Evolutionary conservation across 2,329 filamentous ascomycete species (phyloP).

Genomic region (Pseudovirgaria hyperparasitica): DNA sequence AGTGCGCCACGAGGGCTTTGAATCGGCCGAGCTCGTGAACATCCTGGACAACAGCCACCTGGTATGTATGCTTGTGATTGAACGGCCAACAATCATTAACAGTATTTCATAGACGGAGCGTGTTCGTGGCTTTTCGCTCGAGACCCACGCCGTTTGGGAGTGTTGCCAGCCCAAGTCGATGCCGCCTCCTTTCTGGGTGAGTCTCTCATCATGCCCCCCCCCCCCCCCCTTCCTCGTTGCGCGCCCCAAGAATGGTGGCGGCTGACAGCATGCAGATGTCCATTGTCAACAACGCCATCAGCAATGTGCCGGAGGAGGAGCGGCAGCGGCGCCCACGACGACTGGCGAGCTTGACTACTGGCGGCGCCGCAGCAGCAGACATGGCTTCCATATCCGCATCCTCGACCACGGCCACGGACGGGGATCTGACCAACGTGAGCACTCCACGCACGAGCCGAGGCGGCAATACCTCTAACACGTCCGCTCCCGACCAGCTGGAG

Average conservation of each 20-base stretch:
- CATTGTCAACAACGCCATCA: constrained; percentile 36
- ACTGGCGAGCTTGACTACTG: constrained; percentile 11
- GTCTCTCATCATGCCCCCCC: constrained; percentile 3
- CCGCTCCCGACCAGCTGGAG: constrained; percentile 21
- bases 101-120: constrained; percentile 29
- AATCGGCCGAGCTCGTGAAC: constrained; percentile 25
- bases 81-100: constrained; percentile 8
- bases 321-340: constrained; percentile 16
- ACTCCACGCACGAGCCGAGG: constrained; percentile 16
- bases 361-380: constrained; percentile 13
- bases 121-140: constrained; percentile 40
- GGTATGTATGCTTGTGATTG: constrained; percentile 15
- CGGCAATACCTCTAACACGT: constrained; percentile 22
- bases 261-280: constrained; percentile 17
- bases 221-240: constrained; percentile 1
- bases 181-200: constrained; percentile 35
- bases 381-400: constrained; percentile 23
- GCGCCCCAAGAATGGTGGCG: neutral
- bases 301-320: constrained; percentile 34
- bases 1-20: constrained; percentile 34
- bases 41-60: constrained; percentile 35
- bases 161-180: constrained; percentile 32
- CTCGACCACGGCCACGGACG: constrained; percentile 22
- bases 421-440: no score
- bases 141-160: constrained; percentile 39